Evolutionary conservation across 768 basidiomycete genomes (phyloP), one percentile per base, ranked within the genome.

Genomic region (Psilocybe azurescens): DNA sequence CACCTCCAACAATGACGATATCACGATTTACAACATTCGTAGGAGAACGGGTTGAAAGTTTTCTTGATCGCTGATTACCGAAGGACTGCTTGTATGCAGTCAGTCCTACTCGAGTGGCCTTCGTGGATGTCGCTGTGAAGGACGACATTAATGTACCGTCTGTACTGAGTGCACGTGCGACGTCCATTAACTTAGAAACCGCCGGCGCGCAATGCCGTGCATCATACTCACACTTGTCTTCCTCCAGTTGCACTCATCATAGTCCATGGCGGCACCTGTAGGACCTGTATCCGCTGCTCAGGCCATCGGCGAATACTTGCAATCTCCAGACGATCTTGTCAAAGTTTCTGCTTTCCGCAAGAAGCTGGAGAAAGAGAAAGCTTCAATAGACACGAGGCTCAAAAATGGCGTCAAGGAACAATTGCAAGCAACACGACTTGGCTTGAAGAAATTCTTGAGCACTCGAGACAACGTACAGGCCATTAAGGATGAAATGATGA

Each of bases 281-380:
- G 71, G 69, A 41, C 66, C 70, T 46, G 83, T 88, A n/a, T 91
- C 91, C 57, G 90, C 93, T 24, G 90, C 93, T 0, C 93, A 94
- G 73, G 89, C 91, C 36, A 85, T 94, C 53, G 91, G 93, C 61
- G 95, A 97, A 77, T 90, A 94, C 70, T 83, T 97, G 8, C 94
- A 96, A 69, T 92, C 93, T 20, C 95, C 95, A 1, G 95, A 97
- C 69, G 96, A 97, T 77, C 90, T 99, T 58, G 79, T 87, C 66
- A 97, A 97, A 75, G 86, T 98, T 36, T 83, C 86, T 1, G 86
- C 94, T 0, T 94, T 94, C 71, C 86, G 94, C 64, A 97, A 96
- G 81, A 96, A 96, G 70, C 84, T 98, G 48, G 90, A 95, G 75
- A 98, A 98, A 75, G 97, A 99, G 76, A 97, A 97, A 76, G 89